Evolutionary conservation across 345 rosid species (phyloP), one percentile per base, ranked within the genome.

Genomic region (Carallia brachiata): DNA sequence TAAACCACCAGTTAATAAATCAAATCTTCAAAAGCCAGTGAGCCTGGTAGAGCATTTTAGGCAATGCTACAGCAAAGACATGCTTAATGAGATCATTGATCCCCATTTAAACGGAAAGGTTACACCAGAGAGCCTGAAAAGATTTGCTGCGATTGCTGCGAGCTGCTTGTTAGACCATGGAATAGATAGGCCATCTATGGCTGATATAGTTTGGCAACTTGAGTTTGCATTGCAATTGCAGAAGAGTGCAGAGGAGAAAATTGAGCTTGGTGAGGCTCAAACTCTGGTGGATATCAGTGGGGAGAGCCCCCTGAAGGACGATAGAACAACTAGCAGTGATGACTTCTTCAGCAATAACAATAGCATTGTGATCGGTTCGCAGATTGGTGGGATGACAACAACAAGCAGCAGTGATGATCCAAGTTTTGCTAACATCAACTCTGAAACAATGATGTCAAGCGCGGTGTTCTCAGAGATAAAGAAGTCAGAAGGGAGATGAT

Each of bases 211-310:
- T 18, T 65, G 77, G 72, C 52, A 37, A 4, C 36, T 80, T 6
- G 64, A 53, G 55, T 68, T 68, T 58, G 80, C 80, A 16, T 64
- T 76, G 62, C 69, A 66, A 50, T 60, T 80, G 4, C 83, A 80
- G 54, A 54, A 71, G 37, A 23, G 36, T 31, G 67, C 73, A 3
- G 75, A 66, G 52, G 36, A 63, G 28, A 54, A 23, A 30, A 6
- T 47, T 31, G 18, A 44, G 40, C 34, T n/a, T 36, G 28, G 23
- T 19, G 47, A 30, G 50, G 28, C 58, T 54, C 27, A 36, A 52
- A 63, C 16, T 18, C 53, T 18, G 30, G 28, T n/a, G 28, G 30
- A 54, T 3, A 12, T 2, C 50, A 12, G 50, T 44, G 50, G 12
- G 0, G 50, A 16, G 50, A 8, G 23, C 6, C 28, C 50, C 19